phyloP scores from a whole-genome alignment of 148 eudicot species.

The Rhododendron molle region DNA sequence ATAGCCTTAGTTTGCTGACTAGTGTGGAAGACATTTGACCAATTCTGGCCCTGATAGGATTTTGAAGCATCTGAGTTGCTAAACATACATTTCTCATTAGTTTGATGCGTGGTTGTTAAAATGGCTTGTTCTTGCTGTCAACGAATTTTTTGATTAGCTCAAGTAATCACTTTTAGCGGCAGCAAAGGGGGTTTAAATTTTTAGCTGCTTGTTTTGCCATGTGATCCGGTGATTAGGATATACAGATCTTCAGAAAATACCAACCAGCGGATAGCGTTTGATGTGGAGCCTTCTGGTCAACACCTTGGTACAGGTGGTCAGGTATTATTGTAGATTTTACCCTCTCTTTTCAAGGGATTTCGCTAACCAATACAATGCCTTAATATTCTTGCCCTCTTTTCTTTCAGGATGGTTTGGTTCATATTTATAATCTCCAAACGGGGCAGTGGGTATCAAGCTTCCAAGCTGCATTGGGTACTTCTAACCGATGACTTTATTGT shows the following conservation, averaged over 20 bases:
- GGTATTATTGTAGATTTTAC: slow-evolving; percentile 37
- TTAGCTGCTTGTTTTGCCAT: slow-evolving; percentile 7
- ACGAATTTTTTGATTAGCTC: background rate
- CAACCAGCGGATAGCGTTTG: slow-evolving; percentile 88
- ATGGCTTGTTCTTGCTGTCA: background rate
- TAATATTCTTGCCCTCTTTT: slow-evolving; percentile 1
- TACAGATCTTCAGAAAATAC: slow-evolving; percentile 89
- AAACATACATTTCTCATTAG: background rate
- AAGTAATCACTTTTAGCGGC: background rate
- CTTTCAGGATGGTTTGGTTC: slow-evolving; percentile 84
- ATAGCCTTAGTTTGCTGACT: background rate
- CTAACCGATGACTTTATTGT: background rate
- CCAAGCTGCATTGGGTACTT: slow-evolving; percentile 81
- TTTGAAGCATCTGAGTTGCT: background rate
- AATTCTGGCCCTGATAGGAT: background rate
- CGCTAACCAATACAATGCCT: background rate
- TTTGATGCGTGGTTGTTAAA: background rate
- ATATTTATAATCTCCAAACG: slow-evolving; percentile 88
- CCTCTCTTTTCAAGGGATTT: background rate
- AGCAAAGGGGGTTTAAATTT: slow-evolving; percentile 5
- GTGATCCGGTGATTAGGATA: slow-evolving; percentile 38
- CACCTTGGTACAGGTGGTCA: slow-evolving; percentile 97
- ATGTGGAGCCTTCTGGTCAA: slow-evolving; percentile 82
- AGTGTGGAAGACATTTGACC: background rate
- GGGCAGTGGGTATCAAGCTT: slow-evolving; percentile 96